A percentile compares a stretch with the other conserved stretches of the same genome.
phyloP scores from a whole-genome alignment of 2,329 filamentous ascomycete species.

The Alternaria conjuncta region DNA sequence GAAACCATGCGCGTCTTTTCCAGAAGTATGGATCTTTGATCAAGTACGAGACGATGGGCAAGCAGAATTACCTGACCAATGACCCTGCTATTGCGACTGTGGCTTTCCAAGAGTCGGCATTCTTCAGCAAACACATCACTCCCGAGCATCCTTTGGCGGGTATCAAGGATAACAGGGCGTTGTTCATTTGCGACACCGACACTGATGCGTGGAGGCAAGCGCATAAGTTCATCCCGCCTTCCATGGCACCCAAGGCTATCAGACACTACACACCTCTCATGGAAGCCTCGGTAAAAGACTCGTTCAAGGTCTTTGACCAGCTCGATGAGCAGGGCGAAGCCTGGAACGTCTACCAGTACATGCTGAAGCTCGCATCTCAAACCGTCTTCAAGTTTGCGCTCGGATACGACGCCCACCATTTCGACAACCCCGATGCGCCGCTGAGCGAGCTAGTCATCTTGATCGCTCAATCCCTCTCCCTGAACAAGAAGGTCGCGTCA shows the following conservation, averaged over 20 bases:
- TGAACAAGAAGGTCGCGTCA: conserved; percentile 21
- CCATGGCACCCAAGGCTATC: conserved; percentile 17
- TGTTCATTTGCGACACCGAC: conserved; percentile 19
- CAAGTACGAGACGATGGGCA: conserved; percentile 18
- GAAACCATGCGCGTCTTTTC: conserved; percentile 21
- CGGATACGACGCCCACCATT: conserved; percentile 17
- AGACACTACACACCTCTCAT: conserved; percentile 20
- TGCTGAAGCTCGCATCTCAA: conserved; percentile 20
- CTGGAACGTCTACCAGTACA: conserved; percentile 24
- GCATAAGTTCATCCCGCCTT: conserved; percentile 22
- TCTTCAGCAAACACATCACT: conserved; percentile 19
- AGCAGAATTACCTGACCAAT: conserved; percentile 13
- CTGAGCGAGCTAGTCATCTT: conserved; percentile 14
- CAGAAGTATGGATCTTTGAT: conserved; percentile 18
- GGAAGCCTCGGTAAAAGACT: conserved; percentile 14
- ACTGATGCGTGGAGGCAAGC: conserved; percentile 13
- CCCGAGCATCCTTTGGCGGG: conserved; percentile 11
- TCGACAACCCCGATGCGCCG: conserved; percentile 9
- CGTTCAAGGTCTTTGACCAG: conserved; percentile 23
- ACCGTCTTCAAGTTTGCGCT: conserved; percentile 16
- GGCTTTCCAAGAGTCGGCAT: conserved; percentile 16
- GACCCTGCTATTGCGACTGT: conserved; percentile 17
- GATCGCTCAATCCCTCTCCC: conserved; percentile 13
- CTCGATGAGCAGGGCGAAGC: conserved; percentile 19
- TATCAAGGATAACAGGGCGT: conserved; percentile 17